phyloP scores from a whole-genome alignment of 768 basidiomycete genomes.

The Hygrophoropsis aurantiaca region DNA sequence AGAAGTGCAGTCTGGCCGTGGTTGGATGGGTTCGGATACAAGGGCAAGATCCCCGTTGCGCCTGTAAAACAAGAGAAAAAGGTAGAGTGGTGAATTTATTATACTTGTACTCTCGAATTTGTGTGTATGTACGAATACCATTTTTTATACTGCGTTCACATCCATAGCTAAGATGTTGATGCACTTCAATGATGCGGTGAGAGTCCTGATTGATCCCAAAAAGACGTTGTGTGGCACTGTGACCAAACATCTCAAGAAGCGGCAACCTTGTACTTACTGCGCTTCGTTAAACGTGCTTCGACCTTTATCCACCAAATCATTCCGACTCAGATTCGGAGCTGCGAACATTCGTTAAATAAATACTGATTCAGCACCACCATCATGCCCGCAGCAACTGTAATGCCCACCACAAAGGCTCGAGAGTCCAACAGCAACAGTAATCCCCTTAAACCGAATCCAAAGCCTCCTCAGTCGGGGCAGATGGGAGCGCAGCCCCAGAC shows the following conservation, averaged over 20 bases:
- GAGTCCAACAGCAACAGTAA: no score
- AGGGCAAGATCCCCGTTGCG: slow-evolving; percentile 69
- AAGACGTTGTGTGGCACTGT: no score
- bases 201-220: no score
- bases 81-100: slow-evolving; percentile 67
- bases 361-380: background rate
- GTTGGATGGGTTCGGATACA: slow-evolving; percentile 94
- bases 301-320: background rate
- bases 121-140: background rate
- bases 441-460: slow-evolving; percentile 13
- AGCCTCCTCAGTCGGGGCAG: background rate
- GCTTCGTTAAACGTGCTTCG: background rate
- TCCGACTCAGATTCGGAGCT: slow-evolving; percentile 1
- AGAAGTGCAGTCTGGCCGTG: slow-evolving; percentile 87
- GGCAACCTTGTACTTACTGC: no score
- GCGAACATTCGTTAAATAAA: slow-evolving; percentile 2
- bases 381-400: slow-evolving; percentile 16
- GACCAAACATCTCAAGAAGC: no score
- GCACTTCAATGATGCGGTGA: background rate
- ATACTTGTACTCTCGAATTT: slow-evolving; percentile 2
- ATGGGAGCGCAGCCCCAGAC: slow-evolving; percentile 5
- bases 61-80: slow-evolving; percentile 41
- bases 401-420: slow-evolving; percentile 12
- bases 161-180: background rate
- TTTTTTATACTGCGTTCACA: background rate